phyloP scores from a whole-genome alignment of 768 basidiomycete species.

The Lactarius hengduanensis region DNA sequence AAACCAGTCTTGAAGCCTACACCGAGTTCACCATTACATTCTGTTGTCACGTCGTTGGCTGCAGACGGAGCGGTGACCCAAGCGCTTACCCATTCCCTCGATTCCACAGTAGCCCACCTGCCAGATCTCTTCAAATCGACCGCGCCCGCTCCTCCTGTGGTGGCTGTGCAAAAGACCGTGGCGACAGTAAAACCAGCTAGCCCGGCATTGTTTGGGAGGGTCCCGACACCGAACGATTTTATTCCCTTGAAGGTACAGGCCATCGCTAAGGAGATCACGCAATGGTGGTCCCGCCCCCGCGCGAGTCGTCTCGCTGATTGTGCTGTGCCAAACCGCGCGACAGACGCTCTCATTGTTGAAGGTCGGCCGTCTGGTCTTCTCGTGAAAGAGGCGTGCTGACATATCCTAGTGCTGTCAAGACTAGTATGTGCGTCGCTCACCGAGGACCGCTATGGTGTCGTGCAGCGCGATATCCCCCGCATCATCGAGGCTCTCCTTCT shows the following conservation, averaged over 20 bases:
- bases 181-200: slow-evolving; percentile 29
- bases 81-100: slow-evolving; percentile 50
- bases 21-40: slow-evolving; percentile 49
- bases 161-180: slow-evolving; percentile 32
- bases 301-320: slow-evolving; percentile 51
- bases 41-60: slow-evolving; percentile 55
- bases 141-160: slow-evolving; percentile 15
- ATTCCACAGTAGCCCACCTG: slow-evolving; percentile 46
- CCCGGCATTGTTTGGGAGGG: slow-evolving; percentile 1
- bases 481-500: slow-evolving; percentile 74
- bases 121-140: slow-evolving; percentile 47
- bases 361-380: slow-evolving; percentile 40
- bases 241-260: slow-evolving; percentile 38
- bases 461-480: slow-evolving; percentile 81
- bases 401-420: slow-evolving; percentile 57
- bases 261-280: slow-evolving; percentile 30
- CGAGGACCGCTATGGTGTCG: slow-evolving; percentile 80
- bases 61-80: slow-evolving; percentile 48
- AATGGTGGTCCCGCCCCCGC: slow-evolving; percentile 62
- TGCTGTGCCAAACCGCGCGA: slow-evolving; percentile 56
- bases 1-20: slow-evolving; percentile 47
- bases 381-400: slow-evolving; percentile 4
- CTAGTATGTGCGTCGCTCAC: slow-evolving; percentile 69
- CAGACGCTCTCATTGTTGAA: slow-evolving; percentile 62
- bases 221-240: slow-evolving; percentile 6